Base-by-base conservation (phyloP, 257 asterid genomes). In the Solanum piurae region DNA sequence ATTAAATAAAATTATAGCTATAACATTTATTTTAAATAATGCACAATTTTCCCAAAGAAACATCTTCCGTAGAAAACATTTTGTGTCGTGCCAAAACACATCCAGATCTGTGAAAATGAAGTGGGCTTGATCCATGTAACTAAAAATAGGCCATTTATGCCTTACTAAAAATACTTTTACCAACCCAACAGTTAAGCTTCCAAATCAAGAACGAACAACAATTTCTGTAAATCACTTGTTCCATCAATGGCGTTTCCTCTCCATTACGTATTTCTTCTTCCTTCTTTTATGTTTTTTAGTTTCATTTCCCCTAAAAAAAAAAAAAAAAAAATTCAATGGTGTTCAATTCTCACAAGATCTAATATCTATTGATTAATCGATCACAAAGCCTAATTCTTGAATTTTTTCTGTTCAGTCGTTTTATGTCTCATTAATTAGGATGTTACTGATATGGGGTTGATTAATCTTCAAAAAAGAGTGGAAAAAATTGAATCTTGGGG, bases 181-280 rank as follows among this genome's bases (percentile, higher is more conserved):
- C 34, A 62, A 76, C 23, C 37, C 62, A 77, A 76, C 60, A 40
- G 4, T 76, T 42, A 0, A 77, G 84, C 64, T 77, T 77, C 62
- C 84, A 77, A 77, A 77, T 77, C 84, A 77, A 42, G 62, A 77
- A 44, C n/a, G 64, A 55, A 4, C n/a, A 42, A 42, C 62, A 77
- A 12, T 40, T 77, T 77, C 62, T 77, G 62, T 25, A 18, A 77
- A 76, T 40, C 84, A 4, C n/a, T 76, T 40, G 60, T 76, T 25
- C 37, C 62, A 77, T 77, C 84, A 77, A 77, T 77, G 84, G 84
- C 84, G 23, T 77, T 77, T 42, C 62, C 84, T 42, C 62, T 77
- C 84, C 62, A 77, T 77, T 77, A 25, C 62, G 84, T 77, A 77
- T 14, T 25, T 42, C n/a, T 42, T 42, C 84, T 42, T 75, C 55